phyloP scores from a whole-genome alignment of 345 rosid genomes.

The Passiflora organensis region DNA sequence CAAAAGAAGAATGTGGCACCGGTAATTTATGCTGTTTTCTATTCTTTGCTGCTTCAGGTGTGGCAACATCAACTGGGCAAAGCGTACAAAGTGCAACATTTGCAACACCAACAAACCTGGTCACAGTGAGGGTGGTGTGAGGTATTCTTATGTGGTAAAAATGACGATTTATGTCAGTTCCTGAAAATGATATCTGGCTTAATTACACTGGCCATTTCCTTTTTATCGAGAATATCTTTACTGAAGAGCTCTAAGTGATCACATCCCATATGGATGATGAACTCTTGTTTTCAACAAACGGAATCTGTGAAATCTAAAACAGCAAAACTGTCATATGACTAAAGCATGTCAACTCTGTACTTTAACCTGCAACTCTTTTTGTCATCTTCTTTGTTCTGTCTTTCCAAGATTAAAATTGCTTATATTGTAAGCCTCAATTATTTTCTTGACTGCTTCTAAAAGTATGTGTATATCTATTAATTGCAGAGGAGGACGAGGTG shows the following conservation, averaged over 20 bases:
- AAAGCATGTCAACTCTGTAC: not conserved
- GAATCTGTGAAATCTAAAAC: no score
- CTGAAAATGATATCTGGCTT: no score
- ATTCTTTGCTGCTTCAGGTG: constrained; percentile 51
- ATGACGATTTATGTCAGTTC: no score
- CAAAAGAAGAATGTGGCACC: not conserved
- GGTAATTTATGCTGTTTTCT: constrained; percentile 1
- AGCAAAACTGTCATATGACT: not conserved
- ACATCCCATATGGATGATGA: no score
- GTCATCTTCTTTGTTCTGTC: not conserved
- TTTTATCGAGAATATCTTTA: no score
- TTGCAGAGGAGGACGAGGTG: constrained; percentile 94
- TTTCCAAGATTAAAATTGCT: not conserved
- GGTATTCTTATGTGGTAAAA: constrained; percentile 33
- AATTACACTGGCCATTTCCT: no score
- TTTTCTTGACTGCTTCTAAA: not conserved
- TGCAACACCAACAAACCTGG: constrained; percentile 98
- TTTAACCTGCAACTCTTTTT: not conserved
- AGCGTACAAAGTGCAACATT: constrained; percentile 86
- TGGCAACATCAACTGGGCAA: constrained; percentile 97
- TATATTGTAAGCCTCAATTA: not conserved
- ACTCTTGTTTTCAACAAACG: no score
- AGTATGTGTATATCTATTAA: constrained; percentile 3
- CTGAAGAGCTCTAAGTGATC: no score
- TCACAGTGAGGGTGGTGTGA: constrained; percentile 90